Evolutionary conservation across 345 rosid genomes (phyloP).

Genomic region (Gossypium longicalyx): DNA sequence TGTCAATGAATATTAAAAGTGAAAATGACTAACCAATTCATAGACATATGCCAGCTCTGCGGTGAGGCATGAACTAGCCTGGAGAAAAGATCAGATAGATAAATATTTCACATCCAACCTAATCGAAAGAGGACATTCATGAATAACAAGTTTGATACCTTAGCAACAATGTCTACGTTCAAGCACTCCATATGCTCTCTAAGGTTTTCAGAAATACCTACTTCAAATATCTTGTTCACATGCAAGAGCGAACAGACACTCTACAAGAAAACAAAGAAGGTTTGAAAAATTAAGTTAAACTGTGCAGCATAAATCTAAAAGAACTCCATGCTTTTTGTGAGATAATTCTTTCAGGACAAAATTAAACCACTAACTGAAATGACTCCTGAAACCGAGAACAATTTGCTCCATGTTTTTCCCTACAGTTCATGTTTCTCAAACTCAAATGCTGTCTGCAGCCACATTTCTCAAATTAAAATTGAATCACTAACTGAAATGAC

Average conservation of each 20-base stretch:
- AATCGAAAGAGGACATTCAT: constrained; percentile 10
- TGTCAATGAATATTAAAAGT: not conserved
- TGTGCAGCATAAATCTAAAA: not conserved
- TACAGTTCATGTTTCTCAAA: not conserved
- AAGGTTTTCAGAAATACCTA: constrained; percentile 70
- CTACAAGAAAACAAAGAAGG: constrained; percentile 30
- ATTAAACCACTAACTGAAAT: constrained; percentile 12
- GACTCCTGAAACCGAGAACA: not conserved
- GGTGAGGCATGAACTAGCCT: constrained; percentile 68
- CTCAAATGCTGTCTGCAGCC: not conserved
- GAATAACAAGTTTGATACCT: constrained; percentile 44
- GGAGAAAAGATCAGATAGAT: constrained; percentile 24
- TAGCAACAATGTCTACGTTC: constrained; percentile 60
- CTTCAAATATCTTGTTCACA: constrained; percentile 79
- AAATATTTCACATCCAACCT: constrained; percentile 5
- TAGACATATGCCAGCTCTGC: constrained; percentile 80
- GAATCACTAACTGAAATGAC: not conserved
- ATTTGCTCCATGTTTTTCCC: not conserved
- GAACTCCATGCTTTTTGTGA: not conserved
- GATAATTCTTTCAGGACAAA: not conserved
- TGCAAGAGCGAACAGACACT: constrained; percentile 80
- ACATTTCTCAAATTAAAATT: not conserved
- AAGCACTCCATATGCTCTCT: constrained; percentile 56
- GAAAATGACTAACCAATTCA: constrained; percentile 65
- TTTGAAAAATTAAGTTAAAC: not conserved